phyloP scores from a whole-genome alignment of 1,139 yeast genomes.

The Candida buenavistaensis region DNA sequence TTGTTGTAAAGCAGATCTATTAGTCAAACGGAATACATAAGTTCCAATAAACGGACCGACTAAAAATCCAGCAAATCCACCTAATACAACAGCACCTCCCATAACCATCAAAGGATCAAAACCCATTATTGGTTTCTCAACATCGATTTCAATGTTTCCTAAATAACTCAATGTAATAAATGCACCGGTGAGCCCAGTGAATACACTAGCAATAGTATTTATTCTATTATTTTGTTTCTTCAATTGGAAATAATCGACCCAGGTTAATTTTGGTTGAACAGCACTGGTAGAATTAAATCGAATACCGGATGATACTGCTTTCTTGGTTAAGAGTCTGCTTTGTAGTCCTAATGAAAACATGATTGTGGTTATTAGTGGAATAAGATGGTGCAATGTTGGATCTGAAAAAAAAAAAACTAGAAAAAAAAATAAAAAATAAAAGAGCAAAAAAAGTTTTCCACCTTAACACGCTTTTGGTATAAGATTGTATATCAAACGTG shows the following conservation, averaged over 20 bases:
- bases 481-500: too few species aligned
- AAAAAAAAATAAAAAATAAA: too few species aligned
- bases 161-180: conserved; percentile 73
- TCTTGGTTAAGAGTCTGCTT: conserved; percentile 11
- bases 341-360: conserved; percentile 14
- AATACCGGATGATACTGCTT: conserved; percentile 4
- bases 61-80: conserved; percentile 78
- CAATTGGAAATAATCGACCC: conserved; percentile 79
- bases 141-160: conserved; percentile 79
- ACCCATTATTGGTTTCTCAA: conserved; percentile 80
- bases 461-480: too few species aligned
- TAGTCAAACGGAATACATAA: conserved; percentile 57
- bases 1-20: conserved; percentile 45
- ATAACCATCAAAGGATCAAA: conserved; percentile 82
- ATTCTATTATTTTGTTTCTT: conserved; percentile 74
- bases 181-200: conserved; percentile 70
- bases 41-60: conserved; percentile 85
- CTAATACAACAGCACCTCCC: conserved; percentile 62
- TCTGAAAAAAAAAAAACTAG: not conserved
- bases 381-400: not conserved
- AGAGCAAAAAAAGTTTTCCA: too few species aligned
- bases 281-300: conserved; percentile 23
- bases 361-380: not conserved
- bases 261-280: conserved; percentile 37
- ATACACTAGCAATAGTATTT: conserved; percentile 63